A percentile compares a stretch with the other conserved stretches of the same genome.
phyloP scores from a whole-genome alignment of 305 asterid genomes.

The Solanum hybrid region DNA sequence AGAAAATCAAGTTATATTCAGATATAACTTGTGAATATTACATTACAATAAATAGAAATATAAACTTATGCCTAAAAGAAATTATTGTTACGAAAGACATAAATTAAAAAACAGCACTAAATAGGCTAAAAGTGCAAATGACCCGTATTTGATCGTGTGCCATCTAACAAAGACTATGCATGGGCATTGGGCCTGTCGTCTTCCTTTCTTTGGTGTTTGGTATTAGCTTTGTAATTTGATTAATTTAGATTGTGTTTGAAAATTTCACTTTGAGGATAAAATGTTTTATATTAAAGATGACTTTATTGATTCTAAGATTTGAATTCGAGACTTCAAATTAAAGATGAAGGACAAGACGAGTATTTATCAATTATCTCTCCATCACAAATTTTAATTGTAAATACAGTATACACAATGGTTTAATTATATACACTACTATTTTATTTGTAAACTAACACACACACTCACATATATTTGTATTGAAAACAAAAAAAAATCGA shows the following conservation, averaged over 20 bases:
- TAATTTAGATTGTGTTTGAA: background rate
- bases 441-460: background rate
- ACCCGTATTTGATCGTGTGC: background rate
- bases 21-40: background rate
- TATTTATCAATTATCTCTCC: background rate
- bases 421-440: background rate
- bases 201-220: background rate
- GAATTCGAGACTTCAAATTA: background rate
- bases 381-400: background rate
- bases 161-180: background rate
- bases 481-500: background rate
- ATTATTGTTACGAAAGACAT: background rate
- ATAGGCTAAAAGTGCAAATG: background rate
- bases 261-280: background rate
- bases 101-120: background rate
- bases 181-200: background rate
- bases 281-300: background rate
- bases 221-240: background rate
- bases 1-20: background rate
- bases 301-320: background rate
- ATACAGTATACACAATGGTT: background rate
- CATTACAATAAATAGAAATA: background rate
- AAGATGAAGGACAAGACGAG: background rate
- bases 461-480: background rate
- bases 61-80: background rate